Percentiles rank a stretch among this genome's conserved stretches.
Conservation (phyloP, 2,329 filamentous ascomycete genomes). For the Huntiella abstrusa region DNA sequence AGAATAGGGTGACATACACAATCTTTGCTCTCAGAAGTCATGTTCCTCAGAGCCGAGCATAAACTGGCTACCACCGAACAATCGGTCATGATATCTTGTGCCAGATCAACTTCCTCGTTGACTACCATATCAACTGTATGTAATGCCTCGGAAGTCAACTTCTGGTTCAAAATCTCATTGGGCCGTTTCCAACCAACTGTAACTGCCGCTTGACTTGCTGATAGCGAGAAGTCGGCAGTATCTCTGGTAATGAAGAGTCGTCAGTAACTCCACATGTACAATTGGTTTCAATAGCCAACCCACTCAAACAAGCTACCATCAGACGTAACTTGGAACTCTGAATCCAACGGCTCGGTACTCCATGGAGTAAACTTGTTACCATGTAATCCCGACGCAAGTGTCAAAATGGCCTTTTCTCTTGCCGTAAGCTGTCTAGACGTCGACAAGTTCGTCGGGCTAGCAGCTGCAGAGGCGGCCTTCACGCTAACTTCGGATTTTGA, state of each 20-base stretch:
- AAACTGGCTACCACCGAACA: slow-evolving; percentile 94
- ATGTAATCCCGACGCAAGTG: slow-evolving; percentile 62
- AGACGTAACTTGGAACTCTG: slow-evolving; percentile 37
- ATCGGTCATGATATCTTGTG: slow-evolving; percentile 89
- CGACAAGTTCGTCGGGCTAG: neutral
- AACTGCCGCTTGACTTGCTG: slow-evolving; percentile 51
- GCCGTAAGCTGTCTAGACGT: slow-evolving; percentile 40
- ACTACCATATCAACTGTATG: slow-evolving; percentile 42
- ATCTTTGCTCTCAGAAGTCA: slow-evolving; percentile 42
- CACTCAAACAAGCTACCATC: slow-evolving; percentile 44
- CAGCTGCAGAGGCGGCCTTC: neutral
- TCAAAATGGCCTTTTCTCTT: slow-evolving; percentile 56
- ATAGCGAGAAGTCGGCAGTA: slow-evolving; percentile 33
- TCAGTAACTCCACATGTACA: neutral
- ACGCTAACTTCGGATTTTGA: neutral
- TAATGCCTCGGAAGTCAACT: slow-evolving; percentile 8
- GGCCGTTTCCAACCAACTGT: slow-evolving; percentile 75
- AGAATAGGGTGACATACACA: slow-evolving; percentile 31
- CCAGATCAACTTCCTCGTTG: slow-evolving; percentile 51
- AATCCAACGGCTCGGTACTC: slow-evolving; percentile 39
- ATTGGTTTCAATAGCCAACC: slow-evolving; percentile 17
- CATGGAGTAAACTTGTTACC: slow-evolving; percentile 74
- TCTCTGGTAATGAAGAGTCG: neutral
- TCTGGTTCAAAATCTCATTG: slow-evolving; percentile 23
- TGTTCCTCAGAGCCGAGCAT: slow-evolving; percentile 58